Evolutionary conservation across 768 basidiomycete species (phyloP).

Genomic region (Lentinula guzmanii): DNA sequence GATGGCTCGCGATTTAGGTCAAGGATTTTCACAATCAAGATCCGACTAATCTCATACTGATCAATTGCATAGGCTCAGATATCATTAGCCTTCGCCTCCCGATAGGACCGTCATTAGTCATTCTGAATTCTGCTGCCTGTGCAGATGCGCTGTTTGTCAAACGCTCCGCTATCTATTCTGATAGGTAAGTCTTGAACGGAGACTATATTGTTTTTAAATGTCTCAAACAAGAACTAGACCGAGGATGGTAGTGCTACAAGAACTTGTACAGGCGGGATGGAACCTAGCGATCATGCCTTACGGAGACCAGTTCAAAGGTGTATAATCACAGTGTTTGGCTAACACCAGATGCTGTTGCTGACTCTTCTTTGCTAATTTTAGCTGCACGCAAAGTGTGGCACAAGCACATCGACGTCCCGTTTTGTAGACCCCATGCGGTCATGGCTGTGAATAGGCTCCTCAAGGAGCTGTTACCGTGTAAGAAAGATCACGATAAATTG

Average conservation of each 20-base stretch:
- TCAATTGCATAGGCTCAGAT: constrained; percentile 2
- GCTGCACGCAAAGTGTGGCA: constrained; percentile 2
- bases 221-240: neutral
- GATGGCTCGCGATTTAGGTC: neutral
- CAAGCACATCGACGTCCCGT: constrained; percentile 5
- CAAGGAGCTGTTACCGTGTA: neutral
- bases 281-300: constrained; percentile 5
- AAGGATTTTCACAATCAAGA: neutral
- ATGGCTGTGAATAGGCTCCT: constrained; percentile 1
- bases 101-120: constrained; percentile 9
- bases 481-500: neutral
- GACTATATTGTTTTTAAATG: too few species aligned
- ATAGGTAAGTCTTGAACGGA: constrained; percentile 3
- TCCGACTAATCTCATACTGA: too few species aligned
- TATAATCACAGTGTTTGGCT: neutral
- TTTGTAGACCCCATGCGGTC: constrained; percentile 1
- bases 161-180: constrained; percentile 14
- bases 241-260: constrained; percentile 1
- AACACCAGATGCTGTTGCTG: too few species aligned
- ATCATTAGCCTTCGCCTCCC: constrained; percentile 9
- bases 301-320: constrained; percentile 1
- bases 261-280: constrained; percentile 4
- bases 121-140: constrained; percentile 12
- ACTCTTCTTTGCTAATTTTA: neutral
- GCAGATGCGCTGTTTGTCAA: constrained; percentile 12